Conservation (phyloP, 2,329 filamentous ascomycete genomes). For the Cryphonectria japonica region DNA sequence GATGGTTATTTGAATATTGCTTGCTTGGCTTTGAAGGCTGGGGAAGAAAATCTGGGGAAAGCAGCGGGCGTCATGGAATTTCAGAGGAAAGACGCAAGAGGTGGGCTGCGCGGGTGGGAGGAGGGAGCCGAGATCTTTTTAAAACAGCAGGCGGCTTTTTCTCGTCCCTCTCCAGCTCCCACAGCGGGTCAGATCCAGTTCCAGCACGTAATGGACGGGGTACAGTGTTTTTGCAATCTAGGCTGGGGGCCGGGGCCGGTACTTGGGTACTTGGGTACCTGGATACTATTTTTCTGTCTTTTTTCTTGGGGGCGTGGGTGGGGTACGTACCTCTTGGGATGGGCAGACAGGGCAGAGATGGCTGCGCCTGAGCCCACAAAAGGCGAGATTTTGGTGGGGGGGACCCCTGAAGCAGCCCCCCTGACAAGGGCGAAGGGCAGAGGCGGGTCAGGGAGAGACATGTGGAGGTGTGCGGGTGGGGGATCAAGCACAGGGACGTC, state of each 20-base stretch:
- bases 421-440: conserved; percentile 10
- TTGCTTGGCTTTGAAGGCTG: conserved; percentile 13
- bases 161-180: conserved; percentile 21
- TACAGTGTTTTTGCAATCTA: conserved; percentile 20
- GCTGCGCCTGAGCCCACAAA: conserved; percentile 12
- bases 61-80: conserved; percentile 34
- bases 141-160: conserved; percentile 28
- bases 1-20: conserved; percentile 14
- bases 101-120: conserved; percentile 36
- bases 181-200: conserved; percentile 22
- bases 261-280: conserved; percentile 16
- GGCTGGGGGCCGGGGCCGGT: conserved; percentile 20
- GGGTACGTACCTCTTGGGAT: not conserved
- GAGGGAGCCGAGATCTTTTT: conserved; percentile 38
- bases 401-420: conserved; percentile 25
- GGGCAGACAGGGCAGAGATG: not conserved
- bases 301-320: not conserved
- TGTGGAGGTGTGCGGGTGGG: conserved; percentile 25
- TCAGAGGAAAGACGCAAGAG: conserved; percentile 35
- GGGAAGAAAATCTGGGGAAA: conserved; percentile 31
- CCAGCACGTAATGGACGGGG: conserved; percentile 29
- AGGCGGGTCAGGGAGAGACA: conserved; percentile 26
- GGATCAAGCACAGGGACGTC: conserved; percentile 15
- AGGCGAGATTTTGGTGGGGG: conserved; percentile 25
- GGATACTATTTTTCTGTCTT: not conserved